These are phyloP conservation scores for Datura wrightii DNA, from an alignment of 257 asterid species.

Conservation along the genomic window DNA sequence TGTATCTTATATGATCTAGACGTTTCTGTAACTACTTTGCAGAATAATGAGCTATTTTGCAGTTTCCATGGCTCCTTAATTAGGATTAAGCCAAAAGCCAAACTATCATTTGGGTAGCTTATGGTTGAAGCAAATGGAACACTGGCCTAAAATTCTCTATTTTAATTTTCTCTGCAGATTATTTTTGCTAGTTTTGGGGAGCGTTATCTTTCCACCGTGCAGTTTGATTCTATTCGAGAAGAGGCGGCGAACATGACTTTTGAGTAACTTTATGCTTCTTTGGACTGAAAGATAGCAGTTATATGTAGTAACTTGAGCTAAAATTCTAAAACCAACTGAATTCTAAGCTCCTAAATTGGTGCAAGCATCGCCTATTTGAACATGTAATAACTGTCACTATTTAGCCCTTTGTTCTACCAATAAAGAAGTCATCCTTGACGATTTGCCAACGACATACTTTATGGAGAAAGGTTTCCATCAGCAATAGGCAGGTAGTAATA, in stretches of 20 bases:
- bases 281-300: background rate
- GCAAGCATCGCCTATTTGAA: background rate
- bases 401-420: background rate
- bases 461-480: background rate
- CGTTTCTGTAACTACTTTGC: background rate
- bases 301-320: background rate
- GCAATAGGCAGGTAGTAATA: background rate
- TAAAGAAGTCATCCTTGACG: background rate
- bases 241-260: slow-evolving; percentile 50
- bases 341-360: background rate
- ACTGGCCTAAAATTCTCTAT: slow-evolving; percentile 6
- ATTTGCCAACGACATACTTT: background rate
- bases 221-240: slow-evolving; percentile 54
- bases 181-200: slow-evolving; percentile 65
- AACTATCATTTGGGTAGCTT: too few species aligned
- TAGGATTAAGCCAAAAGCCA: too few species aligned
- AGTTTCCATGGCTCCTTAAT: too few species aligned
- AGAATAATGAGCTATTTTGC: background rate
- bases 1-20: background rate
- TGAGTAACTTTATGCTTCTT: slow-evolving; percentile 26
- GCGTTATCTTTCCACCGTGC: slow-evolving; percentile 62
- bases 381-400: background rate
- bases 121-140: background rate
- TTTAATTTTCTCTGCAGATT: slow-evolving; percentile 27
- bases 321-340: background rate